Percentiles rank a stretch among this genome's conserved stretches.
Evolutionary conservation across 148 eudicot genomes (phyloP).

Genomic region (Vaccinium vitisidaea): DNA sequence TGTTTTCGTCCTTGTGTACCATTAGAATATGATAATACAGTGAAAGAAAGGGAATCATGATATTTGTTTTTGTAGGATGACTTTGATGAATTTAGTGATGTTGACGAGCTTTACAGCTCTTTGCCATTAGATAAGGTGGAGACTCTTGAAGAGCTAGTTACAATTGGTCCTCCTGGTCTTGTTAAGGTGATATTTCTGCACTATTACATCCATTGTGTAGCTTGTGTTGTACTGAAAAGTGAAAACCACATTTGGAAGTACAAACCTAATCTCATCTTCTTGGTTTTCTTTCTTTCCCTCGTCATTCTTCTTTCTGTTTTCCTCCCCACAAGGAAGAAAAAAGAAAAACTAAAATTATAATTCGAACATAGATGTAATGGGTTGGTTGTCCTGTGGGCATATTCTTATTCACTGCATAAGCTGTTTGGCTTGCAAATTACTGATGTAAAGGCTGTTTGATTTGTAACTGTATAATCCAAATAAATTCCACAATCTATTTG

Average conservation of each 20-base stretch:
- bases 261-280: background rate
- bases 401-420: background rate
- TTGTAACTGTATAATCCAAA: background rate
- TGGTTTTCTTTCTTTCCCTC: background rate
- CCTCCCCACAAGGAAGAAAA: background rate
- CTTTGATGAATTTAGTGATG: slow-evolving; percentile 93
- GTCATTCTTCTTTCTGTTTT: background rate
- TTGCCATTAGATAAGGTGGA: slow-evolving; percentile 96
- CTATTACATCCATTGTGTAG: slow-evolving; percentile 1
- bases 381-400: background rate
- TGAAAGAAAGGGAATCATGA: background rate
- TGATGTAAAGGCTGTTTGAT: background rate
- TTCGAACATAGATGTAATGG: background rate
- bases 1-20: background rate
- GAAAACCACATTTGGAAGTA: background rate
- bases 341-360: background rate
- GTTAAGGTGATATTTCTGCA: slow-evolving; percentile 58
- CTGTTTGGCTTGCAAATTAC: slow-evolving; percentile 9
- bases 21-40: background rate
- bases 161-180: slow-evolving; percentile 72
- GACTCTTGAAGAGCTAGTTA: slow-evolving; percentile 88
- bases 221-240: background rate
- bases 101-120: slow-evolving; percentile 86
- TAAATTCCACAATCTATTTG: background rate
- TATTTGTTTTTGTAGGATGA: slow-evolving; percentile 59